A percentile compares a stretch with the other conserved stretches of the same genome.
Evolutionary conservation across 495 filamentous ascomycete genomes (phyloP).

Genomic region (Podospora tetraspora): DNA sequence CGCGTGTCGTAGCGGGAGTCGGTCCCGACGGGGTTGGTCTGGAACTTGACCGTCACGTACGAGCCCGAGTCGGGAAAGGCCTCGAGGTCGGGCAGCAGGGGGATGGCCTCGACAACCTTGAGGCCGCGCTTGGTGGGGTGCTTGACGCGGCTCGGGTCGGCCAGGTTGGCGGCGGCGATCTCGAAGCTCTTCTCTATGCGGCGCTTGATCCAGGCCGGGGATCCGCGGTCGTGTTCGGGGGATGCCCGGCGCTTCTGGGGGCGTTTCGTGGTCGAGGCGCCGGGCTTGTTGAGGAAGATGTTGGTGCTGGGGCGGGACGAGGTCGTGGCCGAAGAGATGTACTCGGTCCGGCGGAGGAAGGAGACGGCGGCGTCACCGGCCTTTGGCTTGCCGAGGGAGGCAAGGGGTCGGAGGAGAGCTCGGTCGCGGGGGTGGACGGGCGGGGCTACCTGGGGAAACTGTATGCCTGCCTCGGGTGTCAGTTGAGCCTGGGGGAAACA

Average conservation of each 20-base stretch:
- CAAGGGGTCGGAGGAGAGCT: conserved; percentile 69
- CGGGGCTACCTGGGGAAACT: conserved; percentile 63
- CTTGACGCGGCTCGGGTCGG: conserved; percentile 67
- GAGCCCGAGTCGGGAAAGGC: conserved; percentile 81
- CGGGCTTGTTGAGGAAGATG: conserved; percentile 35
- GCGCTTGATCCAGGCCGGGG: conserved; percentile 72
- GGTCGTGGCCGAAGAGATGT: conserved; percentile 66
- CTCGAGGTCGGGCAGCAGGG: conserved; percentile 81
- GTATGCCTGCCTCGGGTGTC: conserved; percentile 57
- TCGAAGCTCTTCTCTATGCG: conserved; percentile 83
- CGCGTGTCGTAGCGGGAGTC: conserved; percentile 65
- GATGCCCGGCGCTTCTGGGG: conserved; percentile 39
- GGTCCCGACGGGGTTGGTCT: conserved; percentile 65
- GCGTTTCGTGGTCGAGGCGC: conserved; percentile 31
- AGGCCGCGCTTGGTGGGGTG: conserved; percentile 80
- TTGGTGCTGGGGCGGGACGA: conserved; percentile 24
- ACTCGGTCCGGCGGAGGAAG: conserved; percentile 93
- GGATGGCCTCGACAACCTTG: conserved; percentile 71
- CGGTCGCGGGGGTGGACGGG: conserved; percentile 76
- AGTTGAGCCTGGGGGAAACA: not conserved
- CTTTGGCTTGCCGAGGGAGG: conserved; percentile 73
- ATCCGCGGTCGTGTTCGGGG: conserved; percentile 57
- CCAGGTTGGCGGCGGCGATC: conserved; percentile 58
- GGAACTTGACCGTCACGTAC: conserved; percentile 85
- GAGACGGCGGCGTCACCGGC: conserved; percentile 64